phyloP scores from a whole-genome alignment of 129 eudicot species.

The Centaurea solstitialis region DNA sequence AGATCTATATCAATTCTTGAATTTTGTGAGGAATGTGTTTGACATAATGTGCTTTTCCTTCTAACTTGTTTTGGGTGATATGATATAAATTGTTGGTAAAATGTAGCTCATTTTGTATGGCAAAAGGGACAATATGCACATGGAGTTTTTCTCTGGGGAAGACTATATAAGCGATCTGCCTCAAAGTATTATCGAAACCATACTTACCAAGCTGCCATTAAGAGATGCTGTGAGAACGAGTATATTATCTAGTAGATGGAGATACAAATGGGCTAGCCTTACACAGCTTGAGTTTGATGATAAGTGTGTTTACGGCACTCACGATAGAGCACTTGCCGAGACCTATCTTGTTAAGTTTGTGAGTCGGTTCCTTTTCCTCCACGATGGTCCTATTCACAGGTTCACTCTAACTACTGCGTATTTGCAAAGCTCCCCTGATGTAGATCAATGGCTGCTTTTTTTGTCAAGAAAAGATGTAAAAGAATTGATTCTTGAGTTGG shows the following conservation, averaged over 20 bases:
- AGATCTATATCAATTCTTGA: background rate
- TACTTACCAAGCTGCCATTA: constrained; percentile 71
- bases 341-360: constrained; percentile 55
- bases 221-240: constrained; percentile 87
- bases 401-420: constrained; percentile 57
- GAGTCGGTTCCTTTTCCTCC: constrained; percentile 71
- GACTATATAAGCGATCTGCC: constrained; percentile 91
- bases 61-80: background rate
- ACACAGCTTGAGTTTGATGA: constrained; percentile 74
- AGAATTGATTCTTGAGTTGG: constrained; percentile 75
- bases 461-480: constrained; percentile 75
- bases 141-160: constrained; percentile 29
- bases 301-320: constrained; percentile 43
- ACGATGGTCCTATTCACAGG: constrained; percentile 87
- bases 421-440: constrained; percentile 75
- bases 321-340: constrained; percentile 55
- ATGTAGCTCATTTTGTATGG: constrained; percentile 7
- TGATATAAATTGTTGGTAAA: background rate
- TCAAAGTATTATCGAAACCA: constrained; percentile 75
- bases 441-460: constrained; percentile 94
- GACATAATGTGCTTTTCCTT: background rate
- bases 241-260: constrained; percentile 73
- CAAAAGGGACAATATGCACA: constrained; percentile 38
- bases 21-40: background rate
- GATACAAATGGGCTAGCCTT: constrained; percentile 79